These are phyloP conservation scores for Eucalyptus marginata DNA, from an alignment of 345 rosid genomes.

Conservation along the genomic window DNA sequence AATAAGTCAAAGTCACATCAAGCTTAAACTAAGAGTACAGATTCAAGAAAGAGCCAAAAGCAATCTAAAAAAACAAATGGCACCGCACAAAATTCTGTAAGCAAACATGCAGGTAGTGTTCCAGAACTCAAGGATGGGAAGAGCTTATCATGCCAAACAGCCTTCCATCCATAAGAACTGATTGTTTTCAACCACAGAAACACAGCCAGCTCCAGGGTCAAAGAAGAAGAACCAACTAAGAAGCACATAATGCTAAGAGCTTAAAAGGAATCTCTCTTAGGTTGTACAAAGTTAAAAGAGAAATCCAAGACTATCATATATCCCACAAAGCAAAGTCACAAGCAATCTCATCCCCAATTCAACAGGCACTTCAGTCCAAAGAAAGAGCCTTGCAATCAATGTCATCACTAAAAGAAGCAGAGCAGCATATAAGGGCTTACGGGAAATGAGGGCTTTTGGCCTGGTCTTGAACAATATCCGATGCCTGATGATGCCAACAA, in stretches of 20 bases:
- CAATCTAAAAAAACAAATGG: not conserved
- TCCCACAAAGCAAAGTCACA: not conserved
- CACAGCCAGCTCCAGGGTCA: not conserved
- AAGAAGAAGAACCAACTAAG: not conserved
- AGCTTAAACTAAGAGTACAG: not conserved
- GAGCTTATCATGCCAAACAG: not conserved
- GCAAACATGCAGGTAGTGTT: not conserved
- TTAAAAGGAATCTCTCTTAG: not conserved
- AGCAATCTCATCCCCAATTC: not conserved
- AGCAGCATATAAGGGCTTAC: slow-evolving; percentile 6
- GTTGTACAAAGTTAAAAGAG: not conserved
- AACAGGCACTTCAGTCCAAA: not conserved
- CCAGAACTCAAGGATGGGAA: not conserved
- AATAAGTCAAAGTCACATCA: not conserved
- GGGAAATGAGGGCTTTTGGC: slow-evolving; percentile 76
- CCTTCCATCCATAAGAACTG: not conserved
- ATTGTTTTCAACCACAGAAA: not conserved
- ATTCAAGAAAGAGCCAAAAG: not conserved
- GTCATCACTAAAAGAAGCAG: not conserved
- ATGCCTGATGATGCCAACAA: slow-evolving; percentile 58
- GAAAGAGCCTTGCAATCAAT: not conserved
- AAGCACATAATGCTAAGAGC: not conserved
- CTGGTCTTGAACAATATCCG: slow-evolving; percentile 74
- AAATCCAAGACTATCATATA: not conserved
- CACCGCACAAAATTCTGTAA: not conserved